phyloP scores from a whole-genome alignment of 768 basidiomycete genomes.

The Amanita exitialis region DNA sequence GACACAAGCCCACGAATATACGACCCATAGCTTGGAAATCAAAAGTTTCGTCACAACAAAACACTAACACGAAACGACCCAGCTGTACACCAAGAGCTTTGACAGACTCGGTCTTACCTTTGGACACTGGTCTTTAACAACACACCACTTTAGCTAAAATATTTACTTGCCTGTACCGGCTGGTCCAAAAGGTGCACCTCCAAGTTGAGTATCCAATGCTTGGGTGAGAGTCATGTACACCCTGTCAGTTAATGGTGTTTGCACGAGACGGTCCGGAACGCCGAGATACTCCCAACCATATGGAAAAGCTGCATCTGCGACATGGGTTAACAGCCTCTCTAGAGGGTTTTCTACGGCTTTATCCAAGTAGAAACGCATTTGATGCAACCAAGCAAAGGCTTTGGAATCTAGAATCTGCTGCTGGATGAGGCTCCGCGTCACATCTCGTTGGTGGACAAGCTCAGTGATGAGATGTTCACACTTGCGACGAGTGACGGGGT shows the following conservation, averaged over 20 bases:
- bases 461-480: conserved; percentile 99
- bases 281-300: conserved; percentile 99
- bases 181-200: conserved; percentile 96
- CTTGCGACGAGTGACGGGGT: conserved; percentile 88
- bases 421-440: conserved; percentile 70
- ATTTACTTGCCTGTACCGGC: conserved; percentile 76
- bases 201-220: conserved; percentile 88
- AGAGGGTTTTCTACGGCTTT: conserved; percentile 60
- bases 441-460: conserved; percentile 96
- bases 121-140: background rate
- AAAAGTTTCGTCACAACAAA: conserved; percentile 99
- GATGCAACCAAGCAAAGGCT: conserved; percentile 88
- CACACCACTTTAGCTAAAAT: background rate
- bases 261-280: conserved; percentile 92
- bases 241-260: conserved; percentile 94
- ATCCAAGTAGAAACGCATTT: conserved; percentile 97
- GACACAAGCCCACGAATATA: conserved; percentile 96
- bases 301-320: conserved; percentile 87
- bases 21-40: conserved; percentile 99
- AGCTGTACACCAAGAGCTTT: conserved; percentile 97
- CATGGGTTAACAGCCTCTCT: conserved; percentile 69
- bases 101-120: conserved; percentile 98
- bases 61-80: conserved; percentile 98
- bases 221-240: conserved; percentile 96
- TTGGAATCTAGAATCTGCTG: conserved; percentile 53